These are phyloP conservation scores for Neoascochyta sp. DNA, from an alignment of 2,329 filamentous ascomycete species.

Conservation along the genomic window DNA sequence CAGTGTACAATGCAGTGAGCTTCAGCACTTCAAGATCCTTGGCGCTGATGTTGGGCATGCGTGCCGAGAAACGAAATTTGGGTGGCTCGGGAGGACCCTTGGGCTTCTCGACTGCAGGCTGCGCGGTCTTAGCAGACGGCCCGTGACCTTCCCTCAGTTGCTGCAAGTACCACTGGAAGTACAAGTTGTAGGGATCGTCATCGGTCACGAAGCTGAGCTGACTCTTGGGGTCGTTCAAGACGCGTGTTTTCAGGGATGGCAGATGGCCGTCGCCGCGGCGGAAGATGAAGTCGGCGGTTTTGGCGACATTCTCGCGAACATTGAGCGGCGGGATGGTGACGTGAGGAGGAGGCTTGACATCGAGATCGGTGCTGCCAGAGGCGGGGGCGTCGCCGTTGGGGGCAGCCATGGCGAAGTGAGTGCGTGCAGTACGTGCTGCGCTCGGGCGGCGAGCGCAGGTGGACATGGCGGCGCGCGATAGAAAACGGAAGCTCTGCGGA, in stretches of 20 bases:
- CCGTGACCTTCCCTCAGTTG: slow-evolving; percentile 84
- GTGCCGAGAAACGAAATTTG: slow-evolving; percentile 88
- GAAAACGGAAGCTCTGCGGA: no score
- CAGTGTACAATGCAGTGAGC: slow-evolving; percentile 85
- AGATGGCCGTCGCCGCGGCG: slow-evolving; percentile 66
- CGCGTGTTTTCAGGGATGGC: slow-evolving; percentile 80
- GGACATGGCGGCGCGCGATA: slow-evolving; percentile 1
- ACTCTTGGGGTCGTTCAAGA: slow-evolving; percentile 77
- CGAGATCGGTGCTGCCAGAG: slow-evolving; percentile 15
- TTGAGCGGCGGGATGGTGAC: slow-evolving; percentile 82
- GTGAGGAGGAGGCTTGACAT: slow-evolving; percentile 68
- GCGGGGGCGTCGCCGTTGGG: slow-evolving; percentile 23
- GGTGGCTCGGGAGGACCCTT: slow-evolving; percentile 80
- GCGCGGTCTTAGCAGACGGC: slow-evolving; percentile 41
- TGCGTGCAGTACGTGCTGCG: slow-evolving; percentile 4
- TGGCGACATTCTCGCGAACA: slow-evolving; percentile 82
- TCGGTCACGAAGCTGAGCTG: slow-evolving; percentile 84
- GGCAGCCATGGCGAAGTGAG: slow-evolving; percentile 24
- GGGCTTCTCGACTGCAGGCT: slow-evolving; percentile 57
- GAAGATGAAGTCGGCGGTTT: slow-evolving; percentile 88
- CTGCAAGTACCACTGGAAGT: slow-evolving; percentile 84
- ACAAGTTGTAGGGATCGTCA: slow-evolving; percentile 79
- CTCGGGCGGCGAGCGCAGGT: slow-evolving; percentile 8
- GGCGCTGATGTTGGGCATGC: slow-evolving; percentile 95
- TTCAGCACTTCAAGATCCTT: slow-evolving; percentile 74